Base-by-base conservation (phyloP, 2,329 filamentous ascomycete genomes). In the Colletotrichum sp. region DNA sequence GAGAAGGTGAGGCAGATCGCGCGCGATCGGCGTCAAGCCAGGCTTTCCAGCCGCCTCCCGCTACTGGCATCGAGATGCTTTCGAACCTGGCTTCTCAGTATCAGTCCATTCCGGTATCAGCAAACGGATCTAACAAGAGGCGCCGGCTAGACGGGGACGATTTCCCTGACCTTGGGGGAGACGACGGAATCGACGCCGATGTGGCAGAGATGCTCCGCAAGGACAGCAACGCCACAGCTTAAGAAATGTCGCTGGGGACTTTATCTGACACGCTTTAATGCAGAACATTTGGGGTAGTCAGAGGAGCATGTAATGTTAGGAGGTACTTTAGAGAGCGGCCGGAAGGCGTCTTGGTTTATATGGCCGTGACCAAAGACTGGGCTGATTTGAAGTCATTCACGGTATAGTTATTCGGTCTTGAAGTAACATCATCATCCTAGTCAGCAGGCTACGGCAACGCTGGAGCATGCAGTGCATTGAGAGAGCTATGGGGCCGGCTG, bases 51-150 rank as follows among this genome's bases (percentile, higher is more conserved):
- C 74, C 78, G 57, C 62, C 78, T 12, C 76, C 77, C 4, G 80
- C 84, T 3, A 81, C 84, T 2, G 83, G 81, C 21, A 85, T 86
- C 21, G 87, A 88, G 69, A 84, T 86, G 77, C 81, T 87, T 7
- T 85, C 85, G 13, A 82, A 82, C 66, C 78, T 86, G 28, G 85
- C 86, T 2, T 84, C 87, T 3, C 85, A 88, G 13, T 89, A 89
- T 71, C 89, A 89, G 72, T 86, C 89, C 5, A 81, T 91, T 4
- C 84, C 89, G 2, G 84, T 90, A 34, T 85, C 87, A 9, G 83
- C 85, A 32, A 91, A 90, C 74, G 90, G 89, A 6, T 86, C 89
- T 7, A 91, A 91, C 79, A 92, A 92, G 81, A 87, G 90, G 75
- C 87, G 89, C 34, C 88, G 90, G 64, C 81, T 92, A 7, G 90